Evolutionary conservation across 768 basidiomycete species (phyloP), one percentile per base, ranked within the genome.

Genomic region (Sutorius australiensis): DNA sequence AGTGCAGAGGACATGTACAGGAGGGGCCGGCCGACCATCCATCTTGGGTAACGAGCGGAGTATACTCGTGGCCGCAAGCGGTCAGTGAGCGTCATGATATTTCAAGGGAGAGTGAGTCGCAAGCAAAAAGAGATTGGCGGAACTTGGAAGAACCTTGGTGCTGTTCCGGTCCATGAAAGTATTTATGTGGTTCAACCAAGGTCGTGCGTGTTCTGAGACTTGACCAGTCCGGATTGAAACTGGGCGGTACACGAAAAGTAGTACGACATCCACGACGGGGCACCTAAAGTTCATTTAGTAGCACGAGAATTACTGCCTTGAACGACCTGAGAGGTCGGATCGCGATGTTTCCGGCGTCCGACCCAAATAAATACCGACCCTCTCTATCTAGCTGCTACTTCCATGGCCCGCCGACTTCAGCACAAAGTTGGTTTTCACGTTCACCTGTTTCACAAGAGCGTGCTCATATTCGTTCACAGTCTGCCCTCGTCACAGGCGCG

Each of bases 401-500:
- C 39, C 45, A 88, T 88, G 87, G 61, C 80, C 48, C 83, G 82
- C 51, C 83, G 87, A 63, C 80, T 90, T 62, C 77, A 80, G 64
- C 63, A 87, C 73, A 88, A 81, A 73, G 87, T 81, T 53, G 53
- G 67, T 57, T 31, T 31, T 19, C 32, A 41, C 7, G 13, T 21
- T 36, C 31, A 27, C 27, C 31, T n/a, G 30, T 28, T 11, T 8
- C 16, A 33, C 24, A 24, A 24, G 34, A 51, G 10, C 13, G 28
- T 11, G 39, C 56, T 71, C n/a, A 68, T 37, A 47, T 59, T 19
- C 8, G 7, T 13, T 24, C 43, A 19, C 61, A 89, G 83, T 83
- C 81, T 51, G 88, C 87, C 39, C 75, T 95, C 59, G 75, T 95
- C 69, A 95, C 93, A 27, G 93, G 93, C 53, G 93, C 86, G 42